Conservation (phyloP, 257 asterid genomes). For the Lycium barbarum region DNA sequence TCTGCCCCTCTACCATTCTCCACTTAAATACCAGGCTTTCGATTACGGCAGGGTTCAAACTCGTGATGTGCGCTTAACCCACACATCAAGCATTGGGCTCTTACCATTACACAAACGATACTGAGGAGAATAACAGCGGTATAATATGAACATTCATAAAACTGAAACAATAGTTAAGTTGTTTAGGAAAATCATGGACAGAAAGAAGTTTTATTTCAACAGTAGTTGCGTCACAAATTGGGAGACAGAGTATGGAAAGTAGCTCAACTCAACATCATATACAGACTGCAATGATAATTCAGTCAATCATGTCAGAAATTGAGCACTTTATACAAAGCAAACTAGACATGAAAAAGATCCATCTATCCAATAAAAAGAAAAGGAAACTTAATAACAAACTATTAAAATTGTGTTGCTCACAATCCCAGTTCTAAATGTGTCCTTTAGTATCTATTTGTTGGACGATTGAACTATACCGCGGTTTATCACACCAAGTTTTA, state of each 20-base stretch:
- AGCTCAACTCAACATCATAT: neutral
- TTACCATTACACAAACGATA: neutral
- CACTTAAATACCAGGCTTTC: neutral
- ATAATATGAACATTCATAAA: neutral
- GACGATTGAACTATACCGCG: neutral
- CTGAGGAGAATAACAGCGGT: neutral
- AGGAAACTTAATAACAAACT: neutral
- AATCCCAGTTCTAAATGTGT: neutral
- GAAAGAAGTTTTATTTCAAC: neutral
- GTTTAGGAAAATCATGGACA: neutral
- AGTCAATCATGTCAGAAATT: neutral
- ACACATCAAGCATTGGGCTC: neutral
- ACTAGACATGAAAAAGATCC: conserved; percentile 10
- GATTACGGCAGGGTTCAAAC: neutral
- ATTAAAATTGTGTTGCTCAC: neutral
- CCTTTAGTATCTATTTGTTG: conserved; percentile 21
- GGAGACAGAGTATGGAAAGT: neutral
- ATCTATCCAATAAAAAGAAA: neutral
- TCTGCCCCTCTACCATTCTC: neutral
- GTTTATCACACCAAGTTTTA: conserved; percentile 19
- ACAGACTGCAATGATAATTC: neutral
- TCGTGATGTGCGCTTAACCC: neutral
- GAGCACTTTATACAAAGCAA: neutral
- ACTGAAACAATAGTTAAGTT: neutral
- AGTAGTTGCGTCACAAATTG: neutral